Evolutionary conservation across 805 yeast species (phyloP), one percentile per base, ranked within the genome.

Genomic region (Zygosaccharomyces gambellarensis): DNA sequence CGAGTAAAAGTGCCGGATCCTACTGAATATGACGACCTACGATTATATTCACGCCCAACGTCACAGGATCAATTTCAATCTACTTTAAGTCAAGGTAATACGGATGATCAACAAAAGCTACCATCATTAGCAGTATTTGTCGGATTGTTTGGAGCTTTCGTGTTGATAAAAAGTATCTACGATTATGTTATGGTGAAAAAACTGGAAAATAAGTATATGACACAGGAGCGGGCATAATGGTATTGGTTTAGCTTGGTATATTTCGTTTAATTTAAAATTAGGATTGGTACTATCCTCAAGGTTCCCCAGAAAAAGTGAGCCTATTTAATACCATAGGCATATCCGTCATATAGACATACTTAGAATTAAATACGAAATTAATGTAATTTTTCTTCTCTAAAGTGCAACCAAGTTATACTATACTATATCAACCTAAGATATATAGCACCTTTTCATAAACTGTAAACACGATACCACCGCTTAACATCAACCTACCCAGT

Each of bases 401-500:
- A 14, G 14, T 34, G 38, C 11, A 34, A 34, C 19, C 7, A 8
- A 17, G 4, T 6, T 17, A 17, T 14, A 34, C 14, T 7, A 14
- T 17, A 17, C 21, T 28, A 31, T 29, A 43, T 47, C 49, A 61
- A 30, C 60, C 61, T 45, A 72, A 52, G 10, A 71, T 57, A 3
- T 62, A 79, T 67, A 92, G 74, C 73, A 92, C 85, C 71, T 90
- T 87, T 67, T 92, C 99, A 68, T 92, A 92, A 49, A 94, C 87
- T 19, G 98, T 94, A 71, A 92, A 92, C 27, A 94, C 97, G 57
- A 92, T 92, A 61, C 99, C 99, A 53, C 99, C 99, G 70, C 96
- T 86, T 63, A 92, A 76, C 31, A 90, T 81, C 64, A 92, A 77
- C 60, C 99, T 80, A 5, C 98, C 98, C 53, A 92, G 74, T 64